Evolutionary conservation across 2,329 filamentous ascomycete species (phyloP).

Genomic region (Thermothelomyces thermophilus): DNA sequence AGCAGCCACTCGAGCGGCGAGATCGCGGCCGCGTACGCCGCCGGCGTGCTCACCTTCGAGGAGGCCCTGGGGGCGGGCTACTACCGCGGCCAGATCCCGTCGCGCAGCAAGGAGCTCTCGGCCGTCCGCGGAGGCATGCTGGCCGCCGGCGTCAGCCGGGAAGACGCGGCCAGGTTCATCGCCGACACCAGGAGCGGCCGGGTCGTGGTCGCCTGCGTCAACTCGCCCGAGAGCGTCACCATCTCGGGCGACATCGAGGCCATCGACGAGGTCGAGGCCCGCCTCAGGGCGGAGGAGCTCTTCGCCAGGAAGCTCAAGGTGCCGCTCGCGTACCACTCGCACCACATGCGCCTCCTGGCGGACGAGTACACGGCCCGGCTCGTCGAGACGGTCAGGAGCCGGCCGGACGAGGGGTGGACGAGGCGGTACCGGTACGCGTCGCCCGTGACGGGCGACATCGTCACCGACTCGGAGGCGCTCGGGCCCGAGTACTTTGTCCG

Average conservation of each 20-base stretch:
- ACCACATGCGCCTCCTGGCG: constrained; percentile 22
- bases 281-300: constrained; percentile 13
- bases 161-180: constrained; percentile 22
- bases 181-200: constrained; percentile 23
- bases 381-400: not conserved
- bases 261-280: constrained; percentile 9
- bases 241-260: constrained; percentile 29
- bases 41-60: constrained; percentile 34
- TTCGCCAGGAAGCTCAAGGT: constrained; percentile 23
- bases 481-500: not conserved
- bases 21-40: constrained; percentile 44
- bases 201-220: constrained; percentile 29
- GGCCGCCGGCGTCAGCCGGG: constrained; percentile 37
- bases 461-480: not conserved
- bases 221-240: constrained; percentile 33
- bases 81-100: constrained; percentile 34
- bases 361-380: not conserved
- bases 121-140: constrained; percentile 40
- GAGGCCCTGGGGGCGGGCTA: constrained; percentile 42
- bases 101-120: constrained; percentile 7
- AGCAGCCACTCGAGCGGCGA: constrained; percentile 46
- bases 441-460: not conserved
- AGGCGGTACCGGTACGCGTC: no score
- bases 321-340: constrained; percentile 28
- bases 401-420: no score